Base-by-base conservation (phyloP, 371 early-diverging fungal genomes). In the Mortierella sp. region DNA sequence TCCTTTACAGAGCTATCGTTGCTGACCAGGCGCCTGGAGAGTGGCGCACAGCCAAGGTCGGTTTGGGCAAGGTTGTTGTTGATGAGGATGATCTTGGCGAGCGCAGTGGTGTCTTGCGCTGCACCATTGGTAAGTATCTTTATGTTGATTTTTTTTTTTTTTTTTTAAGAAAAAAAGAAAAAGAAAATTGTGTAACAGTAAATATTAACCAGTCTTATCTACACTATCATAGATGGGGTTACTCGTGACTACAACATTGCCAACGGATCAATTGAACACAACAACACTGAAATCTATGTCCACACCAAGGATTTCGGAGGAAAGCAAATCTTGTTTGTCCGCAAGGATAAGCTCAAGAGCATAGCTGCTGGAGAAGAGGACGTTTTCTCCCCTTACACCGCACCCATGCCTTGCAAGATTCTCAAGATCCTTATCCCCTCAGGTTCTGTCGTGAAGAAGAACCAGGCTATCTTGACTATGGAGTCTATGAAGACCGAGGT, bases 401-500 rank as follows among this genome's bases (percentile, higher is more conserved):
- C 94, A 1, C 90, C 92, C 1, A 94, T 94, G 93, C 94, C 92
- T 8, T 94, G 92, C 78, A 90, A 90, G 50, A 87, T 92, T 43
- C 84, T 93, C 43, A 87, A 88, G 74, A 74, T 94, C 15, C 72
- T 90, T 38, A 83, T 88, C 19, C 85, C 90, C 32, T 74, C 86
- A 5, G 92, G 93, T 1, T 76, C 89, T 0, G 63, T 67, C 2
- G 91, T 93, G 33, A 86, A 88, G 67, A 89, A 89, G 78, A 91
- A 92, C 38, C 88, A 88, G 50, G 84, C 89, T 3, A 82, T 94
- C 24, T 69, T 94, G 67, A 91, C 92, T 0, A 89, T 94, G 67
- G 94, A 94, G 75, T 88, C 90, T 33, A 94, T 94, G 93, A 94
- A 94, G 79, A 94, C 92, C 33, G 93, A 94, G 76, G 87, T 91